Base-by-base conservation (phyloP, 768 basidiomycete species). In the Pleurotus salmoneostramineus region DNA sequence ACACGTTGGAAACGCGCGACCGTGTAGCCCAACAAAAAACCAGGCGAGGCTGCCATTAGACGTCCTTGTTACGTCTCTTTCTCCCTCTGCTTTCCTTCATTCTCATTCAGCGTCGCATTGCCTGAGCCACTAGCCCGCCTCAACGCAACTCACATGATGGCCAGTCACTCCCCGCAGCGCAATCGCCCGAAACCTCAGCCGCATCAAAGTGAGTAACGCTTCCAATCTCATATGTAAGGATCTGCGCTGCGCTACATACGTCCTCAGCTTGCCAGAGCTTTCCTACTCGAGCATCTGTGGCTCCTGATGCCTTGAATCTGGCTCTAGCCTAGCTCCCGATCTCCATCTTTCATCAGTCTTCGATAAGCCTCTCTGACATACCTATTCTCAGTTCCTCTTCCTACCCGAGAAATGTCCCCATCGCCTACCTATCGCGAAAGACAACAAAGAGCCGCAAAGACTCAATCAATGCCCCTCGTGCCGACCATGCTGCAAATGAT, bases 1-100 rank as follows among this genome's bases (percentile, higher is more conserved):
- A 55, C 84, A 86, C 85, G 85, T 85, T 87, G 83, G 76, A 83
- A 83, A 79, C 84, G 81, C 78, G 82, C 52, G 52, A 36, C 40
- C 40, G 52, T 6, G 17, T 32, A 27, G 67, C 59, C 63, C 65
- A 63, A 69, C 52, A 44, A 40, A 55, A 55, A 55, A 55, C 21
- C 36, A 36, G n/a, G n/a, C 21, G 37, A 17, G 52, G 7, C 59
- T 49, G 40, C 57, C 32, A 46, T 70, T 71, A 74, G 64, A 36
- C 50, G 45, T 17, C 47, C 45, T 56, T 56, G 56, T 56, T 49
- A 37, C 61, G 17, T 50, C 61, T 57, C 65, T 66, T 68, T 56
- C 69, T 68, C 66, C 66, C 66, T 59, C 50, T 65, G 56, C 58
- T 61, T 60, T 60, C 51, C 62, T 60, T 63, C 59, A 63, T 58